Base-by-base conservation (phyloP, 768 basidiomycete species). In the Rickenella mellea region DNA sequence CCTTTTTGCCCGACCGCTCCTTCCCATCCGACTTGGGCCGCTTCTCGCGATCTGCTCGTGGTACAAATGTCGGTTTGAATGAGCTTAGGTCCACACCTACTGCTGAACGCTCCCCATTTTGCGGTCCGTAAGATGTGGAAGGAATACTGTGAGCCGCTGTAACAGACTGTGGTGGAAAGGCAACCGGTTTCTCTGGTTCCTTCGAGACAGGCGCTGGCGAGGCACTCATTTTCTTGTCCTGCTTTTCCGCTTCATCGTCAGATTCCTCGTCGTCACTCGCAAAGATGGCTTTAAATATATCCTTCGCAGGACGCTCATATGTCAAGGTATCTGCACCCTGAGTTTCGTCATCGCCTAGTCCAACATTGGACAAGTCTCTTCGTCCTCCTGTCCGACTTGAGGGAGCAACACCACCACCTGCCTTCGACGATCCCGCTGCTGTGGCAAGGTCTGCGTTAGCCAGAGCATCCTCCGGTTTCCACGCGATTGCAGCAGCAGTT, bases 201-300 rank as follows among this genome's bases (percentile, higher is more conserved):
- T 35, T 37, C 27, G 36, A 22, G 22, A 10, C 31, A n/a, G 39
- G 30, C 19, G 37, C 37, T 14, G 36, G 40, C 11, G 39, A 39
- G 5, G 26, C 39, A n/a, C n/a, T n/a, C n/a, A n/a, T n/a, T n/a
- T n/a, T n/a, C n/a, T n/a, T n/a, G 35, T 14, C 41, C 25, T 41
- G 6, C 40, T 39, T 45, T 22, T 57, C 54, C 11, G 58, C 52
- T 3, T 90, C 88, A 2, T 80, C 80, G 7, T 80, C 85, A 14
- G 79, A 81, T 27, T 88, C 86, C 53, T 94, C 91, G 33, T 90
- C 88, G 46, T 90, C 89, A 61, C 87, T 91, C 9, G 91, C 93
- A 57, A 99, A 99, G 46, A 99, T 97, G 3, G 94, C 92, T 58
- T 94, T 96, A 71, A 98, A 99, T 32, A 98, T 78, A 54, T 91